phyloP scores from a whole-genome alignment of 1,284 basidiomycete species.

The Gyrodon tennesseensis region DNA sequence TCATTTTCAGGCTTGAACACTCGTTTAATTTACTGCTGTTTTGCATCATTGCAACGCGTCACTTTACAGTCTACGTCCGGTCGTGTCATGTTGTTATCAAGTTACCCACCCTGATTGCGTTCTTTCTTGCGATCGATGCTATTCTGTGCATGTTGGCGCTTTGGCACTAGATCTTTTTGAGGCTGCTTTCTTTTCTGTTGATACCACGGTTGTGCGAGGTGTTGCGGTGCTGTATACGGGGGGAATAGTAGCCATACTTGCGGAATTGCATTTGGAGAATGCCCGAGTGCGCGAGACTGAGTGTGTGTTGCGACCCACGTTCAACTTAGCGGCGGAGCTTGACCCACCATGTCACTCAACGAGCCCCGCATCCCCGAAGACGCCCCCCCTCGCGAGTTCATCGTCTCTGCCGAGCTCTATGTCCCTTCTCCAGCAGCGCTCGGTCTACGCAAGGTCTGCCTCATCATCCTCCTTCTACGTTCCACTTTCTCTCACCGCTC shows the following conservation, averaged over 20 bases:
- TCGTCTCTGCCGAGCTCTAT: slow-evolving; percentile 62
- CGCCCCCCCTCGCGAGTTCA: slow-evolving; percentile 44
- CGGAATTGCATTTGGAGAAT: background rate
- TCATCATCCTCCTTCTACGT: background rate
- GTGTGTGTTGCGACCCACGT: background rate
- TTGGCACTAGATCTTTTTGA: slow-evolving; percentile 27
- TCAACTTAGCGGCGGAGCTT: background rate
- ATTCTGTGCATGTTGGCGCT: slow-evolving; percentile 27
- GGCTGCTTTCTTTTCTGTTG: slow-evolving; percentile 21
- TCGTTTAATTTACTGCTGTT: slow-evolving; percentile 28
- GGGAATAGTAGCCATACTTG: slow-evolving; percentile 20
- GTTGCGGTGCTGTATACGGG: slow-evolving; percentile 18
- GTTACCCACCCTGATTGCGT: slow-evolving; percentile 24
- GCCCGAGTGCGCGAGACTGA: background rate
- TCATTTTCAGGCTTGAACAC: slow-evolving; percentile 5
- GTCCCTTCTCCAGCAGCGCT: slow-evolving; percentile 57
- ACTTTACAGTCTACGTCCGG: slow-evolving; percentile 22
- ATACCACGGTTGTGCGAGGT: slow-evolving; percentile 22
- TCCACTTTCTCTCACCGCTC: slow-evolving; percentile 10
- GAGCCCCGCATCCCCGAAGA: slow-evolving; percentile 24
- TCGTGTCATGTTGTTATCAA: slow-evolving; percentile 24
- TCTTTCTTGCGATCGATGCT: slow-evolving; percentile 22
- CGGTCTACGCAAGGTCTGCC: slow-evolving; percentile 59
- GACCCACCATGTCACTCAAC: slow-evolving; percentile 28
- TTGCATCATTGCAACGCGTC: slow-evolving; percentile 19